Evolutionary conservation across 2,329 filamentous ascomycete species (phyloP).

Genomic region (Cladophialophora bantiana): DNA sequence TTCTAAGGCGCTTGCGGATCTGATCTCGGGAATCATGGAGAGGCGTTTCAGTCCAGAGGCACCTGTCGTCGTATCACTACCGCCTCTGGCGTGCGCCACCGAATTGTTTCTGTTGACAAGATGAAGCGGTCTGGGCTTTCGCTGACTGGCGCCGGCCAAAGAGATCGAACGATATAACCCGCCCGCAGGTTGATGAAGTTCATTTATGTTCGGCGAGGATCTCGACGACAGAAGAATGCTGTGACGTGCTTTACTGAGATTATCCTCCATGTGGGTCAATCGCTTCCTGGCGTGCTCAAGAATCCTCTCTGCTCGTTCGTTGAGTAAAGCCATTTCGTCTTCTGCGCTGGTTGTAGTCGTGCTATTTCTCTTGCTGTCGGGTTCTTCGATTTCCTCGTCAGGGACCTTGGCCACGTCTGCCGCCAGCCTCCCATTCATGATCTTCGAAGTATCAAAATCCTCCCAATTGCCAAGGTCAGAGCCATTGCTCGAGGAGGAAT

Average conservation of each 20-base stretch:
- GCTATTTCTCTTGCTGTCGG: conserved; percentile 43
- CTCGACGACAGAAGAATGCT: conserved; percentile 64
- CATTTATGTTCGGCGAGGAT: conserved; percentile 56
- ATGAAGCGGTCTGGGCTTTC: conserved; percentile 32
- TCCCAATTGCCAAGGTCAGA: conserved; percentile 43
- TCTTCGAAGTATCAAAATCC: conserved; percentile 39
- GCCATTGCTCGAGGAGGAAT: conserved; percentile 46
- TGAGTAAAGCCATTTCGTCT: conserved; percentile 76
- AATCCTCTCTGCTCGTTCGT: conserved; percentile 85
- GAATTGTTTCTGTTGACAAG: conserved; percentile 43
- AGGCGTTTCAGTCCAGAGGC: conserved; percentile 33
- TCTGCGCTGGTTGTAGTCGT: conserved; percentile 55
- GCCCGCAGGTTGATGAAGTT: conserved; percentile 50
- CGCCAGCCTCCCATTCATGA: conserved; percentile 38
- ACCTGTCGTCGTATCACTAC: conserved; percentile 51
- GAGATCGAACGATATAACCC: conserved; percentile 53
- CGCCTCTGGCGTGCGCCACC: conserved; percentile 49
- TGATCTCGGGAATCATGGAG: conserved; percentile 35
- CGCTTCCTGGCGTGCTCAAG: conserved; percentile 90
- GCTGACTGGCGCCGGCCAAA: conserved; percentile 35
- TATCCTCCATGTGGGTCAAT: conserved; percentile 91
- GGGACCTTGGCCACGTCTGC: conserved; percentile 40
- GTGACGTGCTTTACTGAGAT: conserved; percentile 78
- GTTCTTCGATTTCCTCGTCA: conserved; percentile 43
- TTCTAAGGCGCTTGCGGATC: conserved; percentile 41